phyloP scores from a whole-genome alignment of 768 basidiomycete genomes.

The Rhizopogon sp. region DNA sequence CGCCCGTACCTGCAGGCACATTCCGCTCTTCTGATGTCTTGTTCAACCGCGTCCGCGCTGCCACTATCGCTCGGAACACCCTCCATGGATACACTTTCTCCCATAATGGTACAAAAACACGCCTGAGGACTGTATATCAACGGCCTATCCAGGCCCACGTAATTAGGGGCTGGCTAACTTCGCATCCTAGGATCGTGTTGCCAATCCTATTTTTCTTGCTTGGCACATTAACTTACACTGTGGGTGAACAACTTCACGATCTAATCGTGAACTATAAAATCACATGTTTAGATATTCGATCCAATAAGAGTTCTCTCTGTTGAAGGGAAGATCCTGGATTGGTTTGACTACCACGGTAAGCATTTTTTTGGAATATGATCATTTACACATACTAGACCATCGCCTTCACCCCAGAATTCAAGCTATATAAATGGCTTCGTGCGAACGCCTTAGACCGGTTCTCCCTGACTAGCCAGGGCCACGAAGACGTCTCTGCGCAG shows the following conservation, averaged over 20 bases:
- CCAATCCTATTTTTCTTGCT: constrained; percentile 82
- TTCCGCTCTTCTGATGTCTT: constrained; percentile 61
- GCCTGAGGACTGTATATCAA: constrained; percentile 54
- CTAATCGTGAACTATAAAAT: not conserved
- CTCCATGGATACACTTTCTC: constrained; percentile 54
- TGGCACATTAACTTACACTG: constrained; percentile 87
- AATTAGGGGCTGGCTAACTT: constrained; percentile 74
- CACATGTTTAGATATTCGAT: constrained; percentile 72
- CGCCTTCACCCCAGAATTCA: constrained; percentile 46
- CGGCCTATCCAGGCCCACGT: constrained; percentile 60
- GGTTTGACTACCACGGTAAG: constrained; percentile 76
- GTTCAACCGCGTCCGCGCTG: constrained; percentile 60
- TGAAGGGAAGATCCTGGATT: constrained; percentile 73
- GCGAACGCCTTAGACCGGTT: constrained; percentile 53
- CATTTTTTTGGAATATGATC: not conserved
- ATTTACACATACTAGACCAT: not conserved
- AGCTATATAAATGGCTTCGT: constrained; percentile 72
- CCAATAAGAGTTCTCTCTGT: constrained; percentile 84
- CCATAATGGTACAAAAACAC: constrained; percentile 28
- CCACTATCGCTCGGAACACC: constrained; percentile 80
- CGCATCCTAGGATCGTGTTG: constrained; percentile 82
- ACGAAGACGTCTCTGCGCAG: constrained; percentile 12
- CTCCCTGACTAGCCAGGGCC: constrained; percentile 20
- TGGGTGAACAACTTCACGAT: constrained; percentile 28
- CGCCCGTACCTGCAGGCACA: constrained; percentile 58